These are phyloP conservation scores for Tephrocybe sp. DNA, from an alignment of 768 basidiomycete genomes.

Conservation along the genomic window DNA sequence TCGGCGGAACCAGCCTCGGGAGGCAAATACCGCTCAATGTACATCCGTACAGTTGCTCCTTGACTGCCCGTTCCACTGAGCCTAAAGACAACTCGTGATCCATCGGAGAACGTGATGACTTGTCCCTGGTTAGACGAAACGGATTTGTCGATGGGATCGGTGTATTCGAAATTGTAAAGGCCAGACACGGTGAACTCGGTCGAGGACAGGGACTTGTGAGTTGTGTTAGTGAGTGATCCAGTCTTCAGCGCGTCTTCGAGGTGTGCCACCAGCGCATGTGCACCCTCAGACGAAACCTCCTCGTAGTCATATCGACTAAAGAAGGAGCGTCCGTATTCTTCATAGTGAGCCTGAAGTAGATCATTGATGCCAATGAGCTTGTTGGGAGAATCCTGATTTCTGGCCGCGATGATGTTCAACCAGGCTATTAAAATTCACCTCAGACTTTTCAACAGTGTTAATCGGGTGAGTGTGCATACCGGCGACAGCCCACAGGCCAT, in stretches of 20 bases:
- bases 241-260: constrained; percentile 71
- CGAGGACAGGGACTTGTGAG: constrained; percentile 63
- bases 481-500: constrained; percentile 96
- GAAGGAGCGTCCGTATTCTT: constrained; percentile 93
- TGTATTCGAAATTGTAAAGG: constrained; percentile 91
- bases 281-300: constrained; percentile 90
- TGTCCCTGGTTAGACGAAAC: constrained; percentile 96
- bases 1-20: constrained; percentile 67
- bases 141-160: constrained; percentile 95
- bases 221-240: constrained; percentile 66
- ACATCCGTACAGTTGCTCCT: constrained; percentile 95
- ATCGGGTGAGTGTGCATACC: constrained; percentile 42
- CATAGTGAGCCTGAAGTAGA: constrained; percentile 84
- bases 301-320: constrained; percentile 99
- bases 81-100: constrained; percentile 93
- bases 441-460: neutral
- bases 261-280: constrained; percentile 79
- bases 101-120: constrained; percentile 88
- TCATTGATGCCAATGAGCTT: constrained; percentile 90
- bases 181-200: constrained; percentile 76
- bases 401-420: constrained; percentile 95
- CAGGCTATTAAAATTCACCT: constrained; percentile 59
- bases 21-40: constrained; percentile 90
- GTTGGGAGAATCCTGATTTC: constrained; percentile 72
- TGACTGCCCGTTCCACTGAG: constrained; percentile 95